phyloP scores from a whole-genome alignment of 805 yeast genomes.

The Metschnikowia proteae region DNA sequence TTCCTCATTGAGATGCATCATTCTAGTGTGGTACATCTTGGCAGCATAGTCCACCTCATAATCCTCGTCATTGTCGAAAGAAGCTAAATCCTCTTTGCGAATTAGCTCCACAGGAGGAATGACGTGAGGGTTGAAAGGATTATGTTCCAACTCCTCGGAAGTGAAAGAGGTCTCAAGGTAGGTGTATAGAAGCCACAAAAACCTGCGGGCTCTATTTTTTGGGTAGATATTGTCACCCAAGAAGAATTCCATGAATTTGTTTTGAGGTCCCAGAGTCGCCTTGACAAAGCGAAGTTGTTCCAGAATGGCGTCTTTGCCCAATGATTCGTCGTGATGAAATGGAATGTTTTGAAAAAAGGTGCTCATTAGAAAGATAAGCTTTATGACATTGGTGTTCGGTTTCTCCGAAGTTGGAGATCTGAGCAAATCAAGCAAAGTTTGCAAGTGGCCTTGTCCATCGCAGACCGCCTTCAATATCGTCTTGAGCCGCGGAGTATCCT shows the following conservation, averaged over 20 bases:
- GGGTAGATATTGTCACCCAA: conserved; percentile 61
- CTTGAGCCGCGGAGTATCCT: conserved; percentile 92
- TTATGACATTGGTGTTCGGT: conserved; percentile 61
- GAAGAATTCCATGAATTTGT: conserved; percentile 69
- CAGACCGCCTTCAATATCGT: conserved; percentile 85
- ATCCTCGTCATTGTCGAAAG: conserved; percentile 46
- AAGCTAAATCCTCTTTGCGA: conserved; percentile 23
- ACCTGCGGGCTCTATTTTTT: conserved; percentile 60
- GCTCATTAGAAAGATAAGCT: conserved; percentile 69
- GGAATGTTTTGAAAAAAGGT: conserved; percentile 56
- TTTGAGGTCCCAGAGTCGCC: conserved; percentile 16
- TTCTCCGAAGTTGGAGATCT: conserved; percentile 26
- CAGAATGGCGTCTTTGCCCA: conserved; percentile 9
- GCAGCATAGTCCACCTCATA: conserved; percentile 47
- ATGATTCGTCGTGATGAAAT: conserved; percentile 21
- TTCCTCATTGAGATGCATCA: conserved; percentile 38
- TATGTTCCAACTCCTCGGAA: conserved; percentile 44
- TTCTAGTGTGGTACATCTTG: conserved; percentile 44
- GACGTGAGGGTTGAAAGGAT: conserved; percentile 52
- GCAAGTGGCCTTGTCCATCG: conserved; percentile 58
- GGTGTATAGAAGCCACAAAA: conserved; percentile 80
- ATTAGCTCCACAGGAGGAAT: conserved; percentile 38
- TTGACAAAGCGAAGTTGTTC: conserved; percentile 7
- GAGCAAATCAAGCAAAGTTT: conserved; percentile 45
- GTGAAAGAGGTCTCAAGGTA: conserved; percentile 71